These are phyloP conservation scores for Boletus subluridellus DNA, from an alignment of 1,284 basidiomycete species.

Conservation along the genomic window DNA sequence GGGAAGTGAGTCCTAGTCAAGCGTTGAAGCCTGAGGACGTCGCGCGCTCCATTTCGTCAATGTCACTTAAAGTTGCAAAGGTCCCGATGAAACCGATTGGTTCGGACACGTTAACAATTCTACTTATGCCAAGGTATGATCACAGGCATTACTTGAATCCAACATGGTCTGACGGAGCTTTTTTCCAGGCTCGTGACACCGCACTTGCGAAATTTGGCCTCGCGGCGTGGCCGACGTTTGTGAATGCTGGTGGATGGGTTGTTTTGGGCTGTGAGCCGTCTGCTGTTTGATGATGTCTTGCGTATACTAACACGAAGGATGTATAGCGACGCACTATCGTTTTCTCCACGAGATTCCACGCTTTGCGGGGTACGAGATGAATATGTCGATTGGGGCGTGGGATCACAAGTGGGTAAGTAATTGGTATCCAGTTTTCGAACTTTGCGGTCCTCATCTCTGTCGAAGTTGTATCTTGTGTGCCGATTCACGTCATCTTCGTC, in stretches of 20 bases:
- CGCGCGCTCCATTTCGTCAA: neutral
- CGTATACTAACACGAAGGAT: neutral
- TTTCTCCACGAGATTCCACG: slow-evolving; percentile 79
- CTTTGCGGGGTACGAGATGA: slow-evolving; percentile 62
- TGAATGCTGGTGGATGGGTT: slow-evolving; percentile 63
- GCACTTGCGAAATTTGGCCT: slow-evolving; percentile 44
- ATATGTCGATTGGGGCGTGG: slow-evolving; percentile 65
- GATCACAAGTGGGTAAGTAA: slow-evolving; percentile 77
- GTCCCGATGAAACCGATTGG: slow-evolving; percentile 66
- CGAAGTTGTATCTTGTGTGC: slow-evolving; percentile 24
- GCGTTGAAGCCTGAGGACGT: neutral
- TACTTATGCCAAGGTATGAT: slow-evolving; percentile 61
- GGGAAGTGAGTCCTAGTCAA: slow-evolving; percentile 48
- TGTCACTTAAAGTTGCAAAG: slow-evolving; percentile 32
- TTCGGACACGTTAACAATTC: slow-evolving; percentile 70
- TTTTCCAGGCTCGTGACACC: slow-evolving; percentile 38
- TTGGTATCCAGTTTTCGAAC: neutral
- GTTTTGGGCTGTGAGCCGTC: slow-evolving; percentile 54
- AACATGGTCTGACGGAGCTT: neutral
- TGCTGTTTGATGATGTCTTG: neutral
- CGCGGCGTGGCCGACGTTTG: slow-evolving; percentile 57
- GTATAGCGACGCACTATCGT: slow-evolving; percentile 61
- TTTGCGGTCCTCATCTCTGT: neutral
- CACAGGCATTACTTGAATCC: neutral
- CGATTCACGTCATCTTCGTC: slow-evolving; percentile 22